Base-by-base conservation (phyloP, 768 basidiomycete genomes). In the Hericium alpestre region DNA sequence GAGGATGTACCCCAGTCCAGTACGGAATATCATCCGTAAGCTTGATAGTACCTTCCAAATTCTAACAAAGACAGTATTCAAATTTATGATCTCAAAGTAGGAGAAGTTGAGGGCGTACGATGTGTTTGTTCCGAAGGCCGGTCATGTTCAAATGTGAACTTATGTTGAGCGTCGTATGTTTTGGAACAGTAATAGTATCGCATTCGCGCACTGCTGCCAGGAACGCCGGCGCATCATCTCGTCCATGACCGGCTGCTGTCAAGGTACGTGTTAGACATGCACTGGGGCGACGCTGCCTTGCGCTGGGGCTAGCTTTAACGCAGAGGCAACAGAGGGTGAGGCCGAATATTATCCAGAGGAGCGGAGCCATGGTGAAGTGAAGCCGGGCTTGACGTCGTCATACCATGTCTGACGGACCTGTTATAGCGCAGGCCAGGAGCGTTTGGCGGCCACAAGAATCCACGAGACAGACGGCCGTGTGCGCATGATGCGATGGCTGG, bases 111-210 rank as follows among this genome's bases (percentile, higher is more conserved):
- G 27, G 8, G 60, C 74, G 27, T 55, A 80, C 79, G 57, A 83
- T 76, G 47, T 76, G 76, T 63, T 72, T 80, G 66, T 82, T 69
- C 1, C 63, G 55, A 3, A 79, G 65, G 0, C 76, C 76, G 0
- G 80, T 83, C 76, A 79, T 82, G 60, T 82, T 75, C 64, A 83
- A 57, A 27, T 74, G 70, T 5, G 77, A 77, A 16, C 67, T 71
- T 55, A 83, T 79, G 32, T 74, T 79, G 51, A 83, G 68, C 6
- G 79, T 81, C 7, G 76, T 77, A 4, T 66, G 64, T 6, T 67
- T 64, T 0, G 80, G 79, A 51, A 83, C 71, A 2, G 67, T 62
- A 4, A 79, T 73, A 0, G 72, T 77, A 4, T 59, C 20, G 56
- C 67, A 53, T 62, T 61, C 60, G 74, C 79, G 56, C 3, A 76